phyloP scores from a whole-genome alignment of 768 basidiomycete genomes.

The Leccinellum albellum region DNA sequence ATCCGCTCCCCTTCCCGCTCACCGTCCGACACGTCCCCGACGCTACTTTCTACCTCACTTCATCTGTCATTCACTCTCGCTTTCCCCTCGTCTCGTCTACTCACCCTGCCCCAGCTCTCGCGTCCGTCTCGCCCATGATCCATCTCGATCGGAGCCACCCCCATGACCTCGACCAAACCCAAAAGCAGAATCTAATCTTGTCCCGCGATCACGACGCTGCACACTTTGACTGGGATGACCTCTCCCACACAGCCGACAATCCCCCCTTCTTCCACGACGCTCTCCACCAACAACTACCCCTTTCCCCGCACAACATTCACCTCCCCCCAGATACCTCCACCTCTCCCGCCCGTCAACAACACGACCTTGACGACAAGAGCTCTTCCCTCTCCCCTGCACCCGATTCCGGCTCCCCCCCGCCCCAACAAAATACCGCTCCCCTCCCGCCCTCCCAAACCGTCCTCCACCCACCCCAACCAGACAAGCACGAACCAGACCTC shows the following conservation, averaged over 20 bases:
- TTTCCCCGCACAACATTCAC: slow-evolving; percentile 18
- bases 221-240: slow-evolving; percentile 35
- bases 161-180: slow-evolving; percentile 36
- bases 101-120: not conserved
- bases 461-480: slow-evolving; percentile 16
- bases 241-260: slow-evolving; percentile 23
- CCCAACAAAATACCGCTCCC: slow-evolving; percentile 19
- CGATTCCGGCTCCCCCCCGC: slow-evolving; percentile 38
- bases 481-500: slow-evolving; percentile 34
- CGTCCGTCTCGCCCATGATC: slow-evolving; percentile 37
- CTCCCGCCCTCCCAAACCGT: slow-evolving; percentile 17
- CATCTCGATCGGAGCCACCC: slow-evolving; percentile 52
- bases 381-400: slow-evolving; percentile 59
- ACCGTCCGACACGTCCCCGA: slow-evolving; percentile 5
- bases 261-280: slow-evolving; percentile 28
- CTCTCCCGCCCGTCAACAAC: slow-evolving; percentile 12
- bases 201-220: slow-evolving; percentile 32
- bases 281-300: slow-evolving; percentile 17
- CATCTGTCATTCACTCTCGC: not conserved
- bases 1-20: not conserved
- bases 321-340: slow-evolving; percentile 5
- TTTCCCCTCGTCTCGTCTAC: not conserved
- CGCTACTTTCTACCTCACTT: not conserved
- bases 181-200: slow-evolving; percentile 43
- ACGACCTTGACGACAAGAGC: slow-evolving; percentile 39